Evolutionary conservation across 1,139 yeast genomes (phyloP), one percentile per base, ranked within the genome.

Genomic region (Blastobotrys aristatus): DNA sequence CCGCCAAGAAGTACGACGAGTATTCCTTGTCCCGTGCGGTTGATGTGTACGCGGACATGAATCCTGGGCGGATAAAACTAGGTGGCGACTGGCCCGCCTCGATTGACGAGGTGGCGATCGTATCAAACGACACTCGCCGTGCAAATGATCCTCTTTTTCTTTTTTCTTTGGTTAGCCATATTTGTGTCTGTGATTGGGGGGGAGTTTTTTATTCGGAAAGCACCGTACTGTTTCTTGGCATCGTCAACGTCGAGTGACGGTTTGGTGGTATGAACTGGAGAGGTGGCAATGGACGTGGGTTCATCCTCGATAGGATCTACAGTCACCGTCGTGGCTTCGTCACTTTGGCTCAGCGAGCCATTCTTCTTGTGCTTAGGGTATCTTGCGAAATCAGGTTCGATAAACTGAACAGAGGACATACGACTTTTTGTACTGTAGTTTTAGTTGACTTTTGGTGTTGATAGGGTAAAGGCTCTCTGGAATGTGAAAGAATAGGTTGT

Each of bases 121-220:
- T 60, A 36, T 60, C 63, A 48, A 60, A 60, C 33, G 60, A 53
- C 10, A 60, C 62, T 26, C 63, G 45, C 18, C 59, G 45, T 24
- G 45, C 48, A 46, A 56, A 59, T 10, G 60, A 51, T 17, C 44
- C 39, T 24, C 40, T 35, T 20, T 31, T 22, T 8, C 36, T 6
- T 30, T 5, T 30, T 30, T 5, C 4, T 26, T 26, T 33, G 31
- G 29, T 14, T 26, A 17, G 26, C 35, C 22, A 14, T 33, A n/a
- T 20, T 27, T 4, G 35, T 16, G 29, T 21, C 24, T 20, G 32
- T 31, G n/a, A 24, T 32, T 14, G 30, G 24, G 31, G 31, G 30
- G 35, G 18, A 31, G 34, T 5, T 31, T 30, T 16, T 14, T 30
- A 3, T 30, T 30, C 5, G 33, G 5, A 24, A 24, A 24, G 27